phyloP scores from a whole-genome alignment of 176 grass and related monocot genomes.

The Triticum aestivum region DNA sequence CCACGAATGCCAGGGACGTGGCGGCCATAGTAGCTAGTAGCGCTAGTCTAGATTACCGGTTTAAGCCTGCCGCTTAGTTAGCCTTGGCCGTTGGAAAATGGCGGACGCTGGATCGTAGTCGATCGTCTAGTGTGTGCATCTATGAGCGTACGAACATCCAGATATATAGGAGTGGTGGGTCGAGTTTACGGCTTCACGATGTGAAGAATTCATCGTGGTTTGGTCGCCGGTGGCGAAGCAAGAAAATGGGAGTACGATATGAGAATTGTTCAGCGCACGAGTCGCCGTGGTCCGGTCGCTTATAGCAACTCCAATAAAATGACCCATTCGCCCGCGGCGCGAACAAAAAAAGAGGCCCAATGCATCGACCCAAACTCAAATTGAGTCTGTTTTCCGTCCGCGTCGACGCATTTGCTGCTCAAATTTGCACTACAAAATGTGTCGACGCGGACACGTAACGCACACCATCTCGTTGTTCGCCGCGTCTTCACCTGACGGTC shows the following conservation, averaged over 20 bases:
- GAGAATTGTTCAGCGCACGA: background rate
- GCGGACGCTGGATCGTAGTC: background rate
- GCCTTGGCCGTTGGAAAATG: background rate
- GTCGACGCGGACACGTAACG: too few species aligned
- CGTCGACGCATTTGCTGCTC: too few species aligned
- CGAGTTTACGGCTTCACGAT: background rate
- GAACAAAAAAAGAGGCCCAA: too few species aligned
- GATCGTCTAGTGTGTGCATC: background rate
- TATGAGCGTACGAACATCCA: background rate
- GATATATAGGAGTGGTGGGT: background rate
- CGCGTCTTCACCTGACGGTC: too few species aligned
- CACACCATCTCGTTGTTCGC: too few species aligned
- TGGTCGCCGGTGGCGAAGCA: background rate
- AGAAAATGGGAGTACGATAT: background rate
- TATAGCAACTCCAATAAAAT: too few species aligned
- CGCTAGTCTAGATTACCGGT: background rate
- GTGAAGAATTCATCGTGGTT: background rate
- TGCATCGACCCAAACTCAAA: too few species aligned
- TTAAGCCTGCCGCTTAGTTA: background rate
- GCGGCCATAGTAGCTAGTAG: background rate
- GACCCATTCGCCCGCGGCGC: too few species aligned
- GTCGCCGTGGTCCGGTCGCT: background rate
- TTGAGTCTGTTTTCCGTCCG: too few species aligned
- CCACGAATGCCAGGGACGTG: constrained; percentile 10
- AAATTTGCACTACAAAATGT: too few species aligned